Conservation (phyloP, 208 protist species). For the Acanthamoeba healyi region DNA sequence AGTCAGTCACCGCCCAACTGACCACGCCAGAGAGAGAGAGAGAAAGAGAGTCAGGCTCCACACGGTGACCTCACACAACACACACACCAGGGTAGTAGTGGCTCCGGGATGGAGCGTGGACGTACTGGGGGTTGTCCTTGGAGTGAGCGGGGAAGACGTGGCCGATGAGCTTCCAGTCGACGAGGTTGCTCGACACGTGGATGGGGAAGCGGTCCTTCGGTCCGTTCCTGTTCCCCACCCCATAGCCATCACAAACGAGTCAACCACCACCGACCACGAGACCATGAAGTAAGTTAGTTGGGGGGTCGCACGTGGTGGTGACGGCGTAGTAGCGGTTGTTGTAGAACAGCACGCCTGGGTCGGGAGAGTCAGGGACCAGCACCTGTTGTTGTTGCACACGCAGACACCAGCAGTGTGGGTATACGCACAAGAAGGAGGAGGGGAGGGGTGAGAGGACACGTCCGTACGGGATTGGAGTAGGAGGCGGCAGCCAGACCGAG, state of each 20-base stretch:
- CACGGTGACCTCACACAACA: background rate
- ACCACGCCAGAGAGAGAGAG: no score
- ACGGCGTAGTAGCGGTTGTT: slow-evolving; percentile 28
- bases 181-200: slow-evolving; percentile 4
- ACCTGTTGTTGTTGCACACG: no score
- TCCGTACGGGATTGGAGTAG: no score
- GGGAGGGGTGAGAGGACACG: no score
- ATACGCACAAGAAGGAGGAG: no score
- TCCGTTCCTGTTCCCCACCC: background rate
- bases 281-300: background rate
- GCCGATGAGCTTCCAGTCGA: background rate
- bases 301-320: background rate
- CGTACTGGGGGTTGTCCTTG: background rate
- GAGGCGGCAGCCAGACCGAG: no score
- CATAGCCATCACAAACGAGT: background rate
- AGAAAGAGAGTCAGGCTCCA: background rate
- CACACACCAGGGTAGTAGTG: no score
- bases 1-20: slow-evolving; percentile 2
- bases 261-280: background rate
- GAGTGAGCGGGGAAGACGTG: background rate
- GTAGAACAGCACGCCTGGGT: background rate
- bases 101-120: no score
- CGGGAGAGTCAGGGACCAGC: background rate
- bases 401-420: no score
- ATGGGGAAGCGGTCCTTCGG: background rate